phyloP scores from a whole-genome alignment of 1,284 basidiomycete genomes.

The Pterulicium gracile region DNA sequence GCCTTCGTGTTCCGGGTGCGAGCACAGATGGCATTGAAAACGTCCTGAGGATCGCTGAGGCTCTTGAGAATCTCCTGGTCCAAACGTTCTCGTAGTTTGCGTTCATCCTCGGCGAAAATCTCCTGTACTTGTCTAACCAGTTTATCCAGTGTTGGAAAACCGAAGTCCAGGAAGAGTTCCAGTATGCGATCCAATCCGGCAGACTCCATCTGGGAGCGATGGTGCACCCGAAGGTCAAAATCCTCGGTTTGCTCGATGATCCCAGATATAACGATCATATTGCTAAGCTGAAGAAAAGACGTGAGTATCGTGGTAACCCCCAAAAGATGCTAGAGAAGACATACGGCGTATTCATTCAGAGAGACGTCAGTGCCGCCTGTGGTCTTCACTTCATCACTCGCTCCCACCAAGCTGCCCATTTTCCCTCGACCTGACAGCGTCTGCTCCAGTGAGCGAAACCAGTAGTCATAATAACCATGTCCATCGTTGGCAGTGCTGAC shows the following conservation, averaged over 20 bases:
- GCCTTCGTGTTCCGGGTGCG: slow-evolving; percentile 73
- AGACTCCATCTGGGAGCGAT: slow-evolving; percentile 82
- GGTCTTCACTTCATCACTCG: slow-evolving; percentile 79
- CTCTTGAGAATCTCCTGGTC: slow-evolving; percentile 72
- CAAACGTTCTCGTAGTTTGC: slow-evolving; percentile 65
- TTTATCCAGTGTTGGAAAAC: slow-evolving; percentile 52
- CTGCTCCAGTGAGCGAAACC: slow-evolving; percentile 80
- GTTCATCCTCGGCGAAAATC: slow-evolving; percentile 72
- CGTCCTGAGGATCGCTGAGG: slow-evolving; percentile 76
- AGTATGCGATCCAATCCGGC: slow-evolving; percentile 76
- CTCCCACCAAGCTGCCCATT: slow-evolving; percentile 93
- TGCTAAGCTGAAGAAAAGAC: slow-evolving; percentile 38
- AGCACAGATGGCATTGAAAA: slow-evolving; percentile 74
- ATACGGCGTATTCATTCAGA: slow-evolving; percentile 77
- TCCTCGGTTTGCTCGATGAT: slow-evolving; percentile 60
- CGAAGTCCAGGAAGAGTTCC: slow-evolving; percentile 60
- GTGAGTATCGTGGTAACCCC: no score
- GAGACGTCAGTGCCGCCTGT: slow-evolving; percentile 52
- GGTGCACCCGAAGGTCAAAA: slow-evolving; percentile 75
- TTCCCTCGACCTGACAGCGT: slow-evolving; percentile 79
- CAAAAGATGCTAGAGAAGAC: no score
- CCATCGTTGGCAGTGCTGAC: slow-evolving; percentile 61
- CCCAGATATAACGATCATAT: slow-evolving; percentile 60
- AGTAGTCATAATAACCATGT: slow-evolving; percentile 66
- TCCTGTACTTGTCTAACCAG: slow-evolving; percentile 62